Conservation (phyloP, 345 rosid species). For the Populus tremula region DNA sequence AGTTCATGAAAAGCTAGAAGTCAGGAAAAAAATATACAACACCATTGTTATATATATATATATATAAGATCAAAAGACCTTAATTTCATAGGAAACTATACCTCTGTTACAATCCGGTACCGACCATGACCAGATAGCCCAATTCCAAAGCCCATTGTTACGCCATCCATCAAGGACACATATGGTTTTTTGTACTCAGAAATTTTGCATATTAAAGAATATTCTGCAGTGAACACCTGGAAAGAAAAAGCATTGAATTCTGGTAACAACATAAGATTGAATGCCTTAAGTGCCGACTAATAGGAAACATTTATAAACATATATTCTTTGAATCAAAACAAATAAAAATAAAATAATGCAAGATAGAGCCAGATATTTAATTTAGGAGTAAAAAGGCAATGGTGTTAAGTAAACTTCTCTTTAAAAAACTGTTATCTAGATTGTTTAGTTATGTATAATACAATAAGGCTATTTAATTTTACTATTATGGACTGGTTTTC, state of each 20-base stretch:
- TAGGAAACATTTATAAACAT: not conserved
- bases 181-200: slow-evolving; percentile 82
- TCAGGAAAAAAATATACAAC: slow-evolving; percentile 4
- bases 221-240: slow-evolving; percentile 87
- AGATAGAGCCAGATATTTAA: not conserved
- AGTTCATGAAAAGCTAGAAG: slow-evolving; percentile 11
- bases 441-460: no score
- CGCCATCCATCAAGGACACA: slow-evolving; percentile 86
- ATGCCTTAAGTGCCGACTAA: not conserved
- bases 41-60: not conserved
- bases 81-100: slow-evolving; percentile 14
- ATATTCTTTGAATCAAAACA: not conserved
- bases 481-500: no score
- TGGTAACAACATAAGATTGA: slow-evolving; percentile 10
- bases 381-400: not conserved
- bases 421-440: not conserved
- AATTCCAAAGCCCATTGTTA: slow-evolving; percentile 93
- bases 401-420: not conserved
- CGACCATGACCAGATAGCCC: slow-evolving; percentile 95
- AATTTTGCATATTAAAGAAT: slow-evolving; percentile 83
- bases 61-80: slow-evolving; percentile 1
- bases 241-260: slow-evolving; percentile 1
- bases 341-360: not conserved
- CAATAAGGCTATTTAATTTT: no score
- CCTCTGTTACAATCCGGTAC: slow-evolving; percentile 88